Conservation (phyloP, 2,329 filamentous ascomycete species). For the Neonectria punicea region DNA sequence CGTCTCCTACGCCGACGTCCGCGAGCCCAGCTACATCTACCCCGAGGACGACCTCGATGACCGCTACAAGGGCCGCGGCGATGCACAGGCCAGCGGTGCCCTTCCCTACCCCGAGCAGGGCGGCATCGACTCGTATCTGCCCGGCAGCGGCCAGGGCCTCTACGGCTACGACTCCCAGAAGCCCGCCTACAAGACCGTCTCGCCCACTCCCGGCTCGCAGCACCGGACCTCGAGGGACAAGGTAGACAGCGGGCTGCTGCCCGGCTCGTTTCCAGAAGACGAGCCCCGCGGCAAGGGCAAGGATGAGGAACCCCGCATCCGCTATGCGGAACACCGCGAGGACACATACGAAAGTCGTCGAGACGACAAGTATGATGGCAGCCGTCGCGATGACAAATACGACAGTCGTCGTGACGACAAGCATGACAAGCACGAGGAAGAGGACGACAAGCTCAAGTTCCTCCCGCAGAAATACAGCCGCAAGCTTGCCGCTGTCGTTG, state of each 20-base stretch:
- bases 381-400: slow-evolving; percentile 29
- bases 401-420: slow-evolving; percentile 28
- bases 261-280: slow-evolving; percentile 50
- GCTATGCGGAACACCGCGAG: slow-evolving; percentile 42
- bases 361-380: slow-evolving; percentile 32
- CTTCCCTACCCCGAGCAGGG: slow-evolving; percentile 54
- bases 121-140: slow-evolving; percentile 50
- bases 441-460: slow-evolving; percentile 55
- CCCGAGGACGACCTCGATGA: slow-evolving; percentile 56
- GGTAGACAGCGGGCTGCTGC: slow-evolving; percentile 38
- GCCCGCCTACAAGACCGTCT: slow-evolving; percentile 48
- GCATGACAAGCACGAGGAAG: slow-evolving; percentile 27
- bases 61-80: slow-evolving; percentile 46
- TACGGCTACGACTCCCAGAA: slow-evolving; percentile 55
- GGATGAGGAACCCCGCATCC: slow-evolving; percentile 35
- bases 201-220: slow-evolving; percentile 49
- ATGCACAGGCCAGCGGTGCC: slow-evolving; percentile 47
- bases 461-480: slow-evolving; percentile 61
- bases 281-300: slow-evolving; percentile 41
- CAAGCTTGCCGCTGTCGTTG: slow-evolving; percentile 43
- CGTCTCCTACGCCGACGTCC: slow-evolving; percentile 51
- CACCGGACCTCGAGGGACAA: slow-evolving; percentile 51
- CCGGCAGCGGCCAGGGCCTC: slow-evolving; percentile 48
- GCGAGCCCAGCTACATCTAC: slow-evolving; percentile 55
- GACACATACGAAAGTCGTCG: slow-evolving; percentile 30